Evolutionary conservation across 225 moss, liverwort and hornwort genomes (phyloP).

Genomic region (Neckera pumila): DNA sequence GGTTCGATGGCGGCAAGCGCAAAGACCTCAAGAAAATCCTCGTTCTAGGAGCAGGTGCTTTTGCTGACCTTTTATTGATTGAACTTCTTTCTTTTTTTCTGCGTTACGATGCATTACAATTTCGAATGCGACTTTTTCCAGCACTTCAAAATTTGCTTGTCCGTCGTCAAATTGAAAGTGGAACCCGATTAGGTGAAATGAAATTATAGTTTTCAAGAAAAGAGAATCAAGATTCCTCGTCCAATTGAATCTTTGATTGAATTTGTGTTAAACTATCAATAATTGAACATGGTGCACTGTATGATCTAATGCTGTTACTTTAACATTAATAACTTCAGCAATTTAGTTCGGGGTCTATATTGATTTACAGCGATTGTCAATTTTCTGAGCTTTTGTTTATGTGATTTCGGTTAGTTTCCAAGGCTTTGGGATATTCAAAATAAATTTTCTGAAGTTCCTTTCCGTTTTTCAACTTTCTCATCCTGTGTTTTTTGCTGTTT

Average conservation of each 20-base stretch:
- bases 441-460: not conserved
- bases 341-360: not conserved
- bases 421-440: not conserved
- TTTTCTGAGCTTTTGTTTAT: not conserved
- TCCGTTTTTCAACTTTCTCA: not conserved
- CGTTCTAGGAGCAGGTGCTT: conserved; percentile 63
- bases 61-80: not conserved
- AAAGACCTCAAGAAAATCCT: conserved; percentile 90
- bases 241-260: not conserved
- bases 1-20: conserved; percentile 63
- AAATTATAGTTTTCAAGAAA: no score
- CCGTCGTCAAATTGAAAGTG: not conserved
- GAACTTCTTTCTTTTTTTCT: not conserved
- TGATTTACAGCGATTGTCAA: not conserved
- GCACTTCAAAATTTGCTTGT: not conserved
- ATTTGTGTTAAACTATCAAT: not conserved
- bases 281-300: not conserved
- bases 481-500: not conserved
- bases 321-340: not conserved
- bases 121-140: not conserved
- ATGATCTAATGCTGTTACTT: not conserved
- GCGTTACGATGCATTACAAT: not conserved
- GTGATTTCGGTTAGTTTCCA: not conserved
- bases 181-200: not conserved
- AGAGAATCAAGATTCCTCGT: not conserved